phyloP scores from a whole-genome alignment of 306 rosid species.

The Betula pendula region DNA sequence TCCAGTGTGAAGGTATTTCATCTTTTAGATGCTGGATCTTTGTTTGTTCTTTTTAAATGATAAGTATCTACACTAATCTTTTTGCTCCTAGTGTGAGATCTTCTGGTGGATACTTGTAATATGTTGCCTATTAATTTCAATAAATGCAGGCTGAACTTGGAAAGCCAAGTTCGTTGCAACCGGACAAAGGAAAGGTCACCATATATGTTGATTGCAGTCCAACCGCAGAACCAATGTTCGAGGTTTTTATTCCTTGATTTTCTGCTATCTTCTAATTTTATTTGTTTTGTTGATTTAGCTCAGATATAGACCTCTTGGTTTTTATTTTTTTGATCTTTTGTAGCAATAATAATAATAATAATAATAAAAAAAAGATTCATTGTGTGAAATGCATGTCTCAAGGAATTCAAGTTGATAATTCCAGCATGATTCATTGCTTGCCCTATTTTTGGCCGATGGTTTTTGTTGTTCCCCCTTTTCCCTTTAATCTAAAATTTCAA shows the following conservation, averaged over 20 bases:
- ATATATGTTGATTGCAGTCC: slow-evolving; percentile 78
- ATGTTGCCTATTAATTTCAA: slow-evolving; percentile 16
- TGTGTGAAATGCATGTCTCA: background rate
- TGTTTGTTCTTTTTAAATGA: background rate
- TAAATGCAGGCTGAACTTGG: slow-evolving; percentile 91
- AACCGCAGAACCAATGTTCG: slow-evolving; percentile 72
- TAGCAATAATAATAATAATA: background rate
- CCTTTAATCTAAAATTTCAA: slow-evolving; percentile 10
- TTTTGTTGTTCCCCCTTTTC: slow-evolving; percentile 3
- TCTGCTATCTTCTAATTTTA: slow-evolving; percentile 6
- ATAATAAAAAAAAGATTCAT: background rate
- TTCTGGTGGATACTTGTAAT: slow-evolving; percentile 18
- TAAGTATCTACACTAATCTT: background rate
- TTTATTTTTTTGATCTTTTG: background rate
- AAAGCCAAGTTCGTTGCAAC: slow-evolving; percentile 62
- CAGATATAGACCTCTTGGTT: background rate
- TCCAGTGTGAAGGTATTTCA: slow-evolving; percentile 79
- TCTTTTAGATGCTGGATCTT: slow-evolving; percentile 14
- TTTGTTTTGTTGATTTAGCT: slow-evolving; percentile 15
- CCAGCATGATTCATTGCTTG: background rate
- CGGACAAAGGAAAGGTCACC: slow-evolving; percentile 74
- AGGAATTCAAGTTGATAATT: background rate
- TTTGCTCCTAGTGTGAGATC: slow-evolving; percentile 10
- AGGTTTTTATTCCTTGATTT: slow-evolving; percentile 39
- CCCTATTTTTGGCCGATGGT: background rate